Evolutionary conservation across 495 filamentous ascomycete species (phyloP).

Genomic region (Daldinia grandis): DNA sequence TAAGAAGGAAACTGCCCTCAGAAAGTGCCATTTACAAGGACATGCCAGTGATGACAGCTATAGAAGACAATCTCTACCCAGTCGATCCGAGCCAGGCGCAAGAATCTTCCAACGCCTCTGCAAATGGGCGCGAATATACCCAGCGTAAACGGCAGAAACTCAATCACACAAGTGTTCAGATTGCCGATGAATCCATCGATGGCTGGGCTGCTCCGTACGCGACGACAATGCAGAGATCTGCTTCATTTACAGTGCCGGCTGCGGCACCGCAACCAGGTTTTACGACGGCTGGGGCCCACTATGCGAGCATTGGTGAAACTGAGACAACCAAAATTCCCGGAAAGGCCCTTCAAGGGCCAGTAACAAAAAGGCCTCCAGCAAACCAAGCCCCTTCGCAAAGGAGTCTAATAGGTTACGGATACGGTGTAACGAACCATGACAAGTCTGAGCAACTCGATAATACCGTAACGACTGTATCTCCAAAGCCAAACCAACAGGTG

Average conservation of each 20-base stretch:
- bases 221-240: slow-evolving; percentile 58
- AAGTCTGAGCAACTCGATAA: slow-evolving; percentile 36
- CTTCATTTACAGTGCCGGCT: slow-evolving; percentile 52
- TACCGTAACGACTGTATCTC: slow-evolving; percentile 9
- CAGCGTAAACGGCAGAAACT: slow-evolving; percentile 45
- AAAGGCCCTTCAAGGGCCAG: slow-evolving; percentile 35
- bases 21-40: slow-evolving; percentile 51
- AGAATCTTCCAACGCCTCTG: slow-evolving; percentile 14
- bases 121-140: slow-evolving; percentile 2
- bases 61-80: slow-evolving; percentile 54
- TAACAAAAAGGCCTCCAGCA: slow-evolving; percentile 37
- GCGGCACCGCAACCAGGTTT: slow-evolving; percentile 48
- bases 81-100: slow-evolving; percentile 46
- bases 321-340: slow-evolving; percentile 28
- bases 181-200: slow-evolving; percentile 37
- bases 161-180: slow-evolving; percentile 38
- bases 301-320: slow-evolving; percentile 48
- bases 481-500: slow-evolving; percentile 22
- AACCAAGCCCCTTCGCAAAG: slow-evolving; percentile 51
- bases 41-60: slow-evolving; percentile 51
- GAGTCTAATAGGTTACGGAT: slow-evolving; percentile 52
- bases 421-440: slow-evolving; percentile 44
- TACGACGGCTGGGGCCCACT: slow-evolving; percentile 53
- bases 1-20: slow-evolving; percentile 51
- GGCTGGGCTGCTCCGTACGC: slow-evolving; percentile 48